phyloP scores from a whole-genome alignment of 2,329 filamentous ascomycete genomes.

The Apiospora kogelbergensis region DNA sequence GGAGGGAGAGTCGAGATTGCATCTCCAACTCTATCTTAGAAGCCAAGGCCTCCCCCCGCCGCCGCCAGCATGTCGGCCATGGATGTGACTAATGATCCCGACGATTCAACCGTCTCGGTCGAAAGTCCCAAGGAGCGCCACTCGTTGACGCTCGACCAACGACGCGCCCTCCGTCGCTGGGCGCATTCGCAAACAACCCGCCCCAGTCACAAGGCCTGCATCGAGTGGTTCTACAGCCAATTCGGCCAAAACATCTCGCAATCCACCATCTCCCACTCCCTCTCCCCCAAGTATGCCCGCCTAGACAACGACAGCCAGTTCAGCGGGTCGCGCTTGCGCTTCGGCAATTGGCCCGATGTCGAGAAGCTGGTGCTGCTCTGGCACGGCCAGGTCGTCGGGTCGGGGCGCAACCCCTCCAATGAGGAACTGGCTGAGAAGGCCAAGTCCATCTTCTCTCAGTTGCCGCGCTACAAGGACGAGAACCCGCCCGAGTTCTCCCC shows the following conservation, averaged over 20 bases:
- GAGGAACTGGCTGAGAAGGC: slow-evolving; percentile 64
- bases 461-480: slow-evolving; percentile 62
- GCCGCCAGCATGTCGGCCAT: neutral
- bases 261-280: slow-evolving; percentile 62
- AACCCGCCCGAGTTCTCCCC: slow-evolving; percentile 61
- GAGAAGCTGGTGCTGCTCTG: slow-evolving; percentile 83
- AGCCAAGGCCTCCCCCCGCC: neutral
- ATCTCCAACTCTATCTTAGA: neutral
- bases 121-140: slow-evolving; percentile 45
- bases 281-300: slow-evolving; percentile 62
- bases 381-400: slow-evolving; percentile 46
- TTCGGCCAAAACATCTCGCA: slow-evolving; percentile 63
- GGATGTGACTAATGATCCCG: slow-evolving; percentile 1
- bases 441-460: slow-evolving; percentile 56
- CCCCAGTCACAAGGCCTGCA: slow-evolving; percentile 61
- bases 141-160: slow-evolving; percentile 62
- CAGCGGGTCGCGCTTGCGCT: slow-evolving; percentile 61
- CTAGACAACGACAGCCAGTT: slow-evolving; percentile 62
- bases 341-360: slow-evolving; percentile 65
- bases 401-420: slow-evolving; percentile 59
- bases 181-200: slow-evolving; percentile 56
- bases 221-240: slow-evolving; percentile 60
- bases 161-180: slow-evolving; percentile 60
- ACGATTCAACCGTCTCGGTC: slow-evolving; percentile 4
- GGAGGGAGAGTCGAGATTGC: neutral